Base-by-base conservation (phyloP, 108 stramenopile species). In the Pseudonitzschia pungens region DNA sequence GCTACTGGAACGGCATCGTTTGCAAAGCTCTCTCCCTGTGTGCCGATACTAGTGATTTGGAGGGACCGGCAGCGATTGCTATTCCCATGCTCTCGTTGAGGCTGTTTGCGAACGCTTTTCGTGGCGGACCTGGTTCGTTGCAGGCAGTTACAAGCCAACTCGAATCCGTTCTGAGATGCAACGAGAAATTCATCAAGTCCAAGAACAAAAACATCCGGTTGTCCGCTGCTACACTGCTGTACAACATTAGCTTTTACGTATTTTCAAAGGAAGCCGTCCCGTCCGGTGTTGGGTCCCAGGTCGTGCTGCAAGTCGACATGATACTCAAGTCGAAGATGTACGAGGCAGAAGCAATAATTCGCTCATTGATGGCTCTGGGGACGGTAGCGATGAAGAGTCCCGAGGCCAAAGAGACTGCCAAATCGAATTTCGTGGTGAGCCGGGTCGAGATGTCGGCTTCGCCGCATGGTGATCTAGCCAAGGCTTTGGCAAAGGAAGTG, bases 31-130 rank as follows among this genome's bases (percentile, higher is more conserved):
- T 75, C 22, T 22, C 36, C 59, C 10, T 74, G 29, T 70, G 65
- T 20, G 69, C 67, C 15, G 54, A 76, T 18, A 81, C 52, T 44
- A 77, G 29, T 43, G 65, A 42, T 29, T 55, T 79, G 68, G 66
- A 58, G 48, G 79, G 84, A 53, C 85, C 82, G n/a, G 77, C 84
- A 11, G 80, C 82, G n/a, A 84, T 92, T 14, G 94, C 91, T 2
- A 84, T 95, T 60, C 94, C 94, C 0, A 92, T 95, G 94, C 63
- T 95, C 43, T 79, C 90, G 0, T 74, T 95, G 66, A 76, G 94
- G 33, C 72, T 92, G 53, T 83, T 89, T 74, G 78, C 90, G 40
- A 95, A 95, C 57, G 82, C 81, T 48, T 91, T 87, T 66, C 84
- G 80, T 58, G 92, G 90, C 28, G 92, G 92, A 36, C 68, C 78